These are phyloP conservation scores for Saturnispora sanitii DNA, from an alignment of 805 yeast genomes.

Conservation along the genomic window DNA sequence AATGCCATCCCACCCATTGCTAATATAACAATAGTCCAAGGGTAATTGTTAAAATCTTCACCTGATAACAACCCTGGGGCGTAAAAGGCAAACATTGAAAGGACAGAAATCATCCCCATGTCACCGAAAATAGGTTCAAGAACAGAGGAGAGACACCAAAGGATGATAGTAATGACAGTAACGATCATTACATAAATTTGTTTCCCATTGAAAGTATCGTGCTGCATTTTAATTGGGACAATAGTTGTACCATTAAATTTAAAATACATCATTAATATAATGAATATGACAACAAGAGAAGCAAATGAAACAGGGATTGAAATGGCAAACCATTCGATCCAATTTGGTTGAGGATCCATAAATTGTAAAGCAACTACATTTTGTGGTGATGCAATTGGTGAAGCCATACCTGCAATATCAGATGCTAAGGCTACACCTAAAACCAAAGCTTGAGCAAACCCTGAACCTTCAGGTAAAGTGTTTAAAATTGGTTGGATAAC, in stretches of 20 bases:
- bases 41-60: constrained; percentile 89
- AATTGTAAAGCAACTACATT: constrained; percentile 82
- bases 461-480: constrained; percentile 68
- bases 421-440: constrained; percentile 90
- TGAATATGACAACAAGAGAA: constrained; percentile 62
- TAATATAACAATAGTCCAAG: constrained; percentile 91
- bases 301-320: constrained; percentile 70
- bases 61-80: constrained; percentile 82
- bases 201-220: constrained; percentile 56
- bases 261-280: constrained; percentile 57
- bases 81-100: constrained; percentile 84
- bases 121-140: constrained; percentile 74
- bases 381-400: constrained; percentile 96
- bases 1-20: constrained; percentile 98
- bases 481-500: constrained; percentile 84
- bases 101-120: constrained; percentile 90
- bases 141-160: constrained; percentile 86
- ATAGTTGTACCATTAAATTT: constrained; percentile 34
- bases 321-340: constrained; percentile 92
- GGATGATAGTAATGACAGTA: constrained; percentile 58
- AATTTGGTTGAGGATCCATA: constrained; percentile 74
- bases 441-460: constrained; percentile 74
- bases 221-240: constrained; percentile 50
- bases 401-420: constrained; percentile 92
- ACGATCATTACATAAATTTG: constrained; percentile 71